phyloP scores from a whole-genome alignment of 306 rosid genomes.

The Pachyrhizus erosus region DNA sequence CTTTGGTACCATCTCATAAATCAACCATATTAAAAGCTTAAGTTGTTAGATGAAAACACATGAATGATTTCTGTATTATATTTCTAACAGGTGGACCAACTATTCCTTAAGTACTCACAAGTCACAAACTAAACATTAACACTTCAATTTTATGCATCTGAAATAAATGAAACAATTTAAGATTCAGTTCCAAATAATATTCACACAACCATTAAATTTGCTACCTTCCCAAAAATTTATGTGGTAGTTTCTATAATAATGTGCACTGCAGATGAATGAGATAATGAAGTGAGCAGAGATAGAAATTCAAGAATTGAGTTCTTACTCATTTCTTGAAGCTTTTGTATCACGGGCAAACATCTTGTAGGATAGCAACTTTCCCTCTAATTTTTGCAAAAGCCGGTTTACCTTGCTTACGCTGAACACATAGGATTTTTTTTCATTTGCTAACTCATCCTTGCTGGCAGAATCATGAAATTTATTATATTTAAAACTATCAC shows the following conservation, averaged over 20 bases:
- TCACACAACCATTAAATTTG: constrained; percentile 16
- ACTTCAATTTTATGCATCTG: constrained; percentile 24
- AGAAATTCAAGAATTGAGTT: constrained; percentile 32
- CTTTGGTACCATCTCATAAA: neutral
- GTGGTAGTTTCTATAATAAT: constrained; percentile 3
- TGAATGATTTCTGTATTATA: neutral
- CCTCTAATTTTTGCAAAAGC: constrained; percentile 79
- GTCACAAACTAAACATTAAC: constrained; percentile 14
- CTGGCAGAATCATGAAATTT: constrained; percentile 39
- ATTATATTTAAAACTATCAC: constrained; percentile 37
- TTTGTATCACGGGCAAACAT: constrained; percentile 98
- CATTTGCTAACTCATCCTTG: constrained; percentile 46
- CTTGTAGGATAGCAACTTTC: constrained; percentile 86
- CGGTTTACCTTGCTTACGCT: constrained; percentile 68
- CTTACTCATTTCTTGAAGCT: constrained; percentile 95
- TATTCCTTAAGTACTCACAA: constrained; percentile 14
- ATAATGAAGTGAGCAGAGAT: constrained; percentile 6
- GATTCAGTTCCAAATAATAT: constrained; percentile 14
- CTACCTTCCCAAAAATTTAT: constrained; percentile 9
- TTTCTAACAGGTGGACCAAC: constrained; percentile 16
- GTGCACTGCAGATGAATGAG: constrained; percentile 11
- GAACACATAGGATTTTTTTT: constrained; percentile 61
- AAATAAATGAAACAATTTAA: constrained; percentile 26
- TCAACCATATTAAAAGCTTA: neutral
- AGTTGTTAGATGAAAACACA: neutral